A percentile compares a stretch with the other conserved stretches of the same genome.
phyloP scores from a whole-genome alignment of 352 stramenopile genomes.

The Blastocystis sp. region DNA sequence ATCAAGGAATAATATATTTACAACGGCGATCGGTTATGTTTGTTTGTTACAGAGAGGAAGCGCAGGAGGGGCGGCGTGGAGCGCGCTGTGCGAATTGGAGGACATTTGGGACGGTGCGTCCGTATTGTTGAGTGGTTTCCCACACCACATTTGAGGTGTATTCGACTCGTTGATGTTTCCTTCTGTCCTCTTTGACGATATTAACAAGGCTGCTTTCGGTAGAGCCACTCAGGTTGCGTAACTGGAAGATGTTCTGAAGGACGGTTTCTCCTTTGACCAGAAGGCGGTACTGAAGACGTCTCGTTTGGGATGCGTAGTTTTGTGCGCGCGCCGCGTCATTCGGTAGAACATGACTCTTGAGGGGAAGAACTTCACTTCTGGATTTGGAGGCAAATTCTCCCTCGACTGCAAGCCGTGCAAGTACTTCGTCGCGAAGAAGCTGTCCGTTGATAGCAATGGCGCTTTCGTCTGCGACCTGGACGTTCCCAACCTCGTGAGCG shows the following conservation, averaged over 20 bases:
- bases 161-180: slow-evolving; percentile 16
- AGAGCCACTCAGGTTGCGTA: background rate
- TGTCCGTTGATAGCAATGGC: slow-evolving; percentile 60
- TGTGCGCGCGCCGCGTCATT: background rate
- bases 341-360: slow-evolving; percentile 62
- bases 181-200: slow-evolving; percentile 68
- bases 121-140: background rate
- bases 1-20: slow-evolving; percentile 73
- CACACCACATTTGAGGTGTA: background rate
- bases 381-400: slow-evolving; percentile 33
- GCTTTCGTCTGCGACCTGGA: slow-evolving; percentile 35
- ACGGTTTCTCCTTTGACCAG: slow-evolving; percentile 70
- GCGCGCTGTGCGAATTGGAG: background rate
- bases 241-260: slow-evolving; percentile 68
- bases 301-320: slow-evolving; percentile 4
- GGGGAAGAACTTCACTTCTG: slow-evolving; percentile 56
- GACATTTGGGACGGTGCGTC: background rate
- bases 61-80: background rate
- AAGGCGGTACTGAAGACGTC: slow-evolving; percentile 62
- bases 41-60: background rate
- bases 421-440: slow-evolving; percentile 55
- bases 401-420: slow-evolving; percentile 58
- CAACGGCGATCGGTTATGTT: background rate
- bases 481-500: slow-evolving; percentile 44
- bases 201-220: slow-evolving; percentile 69